Evolutionary conservation across 163 green algal genomes (phyloP).

Genomic region (Chlorella variabilis): DNA sequence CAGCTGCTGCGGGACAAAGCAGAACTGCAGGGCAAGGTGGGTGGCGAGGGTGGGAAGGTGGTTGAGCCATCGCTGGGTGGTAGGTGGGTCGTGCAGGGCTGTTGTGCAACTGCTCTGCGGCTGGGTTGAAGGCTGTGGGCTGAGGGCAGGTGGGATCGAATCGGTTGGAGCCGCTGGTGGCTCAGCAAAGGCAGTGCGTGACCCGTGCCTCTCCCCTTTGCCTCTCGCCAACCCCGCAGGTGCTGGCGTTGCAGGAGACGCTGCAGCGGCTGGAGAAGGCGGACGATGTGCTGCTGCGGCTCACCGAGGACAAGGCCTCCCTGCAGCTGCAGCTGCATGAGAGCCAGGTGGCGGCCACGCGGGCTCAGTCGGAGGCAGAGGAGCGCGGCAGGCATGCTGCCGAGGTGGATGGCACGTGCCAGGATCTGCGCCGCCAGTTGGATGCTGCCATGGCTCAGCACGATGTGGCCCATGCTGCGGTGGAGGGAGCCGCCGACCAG

Average conservation of each 20-base stretch:
- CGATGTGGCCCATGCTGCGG: slow-evolving; percentile 16
- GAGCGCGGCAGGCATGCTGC: background rate
- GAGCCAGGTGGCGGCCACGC: slow-evolving; percentile 1
- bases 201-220: too few species aligned
- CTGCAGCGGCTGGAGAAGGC: slow-evolving; percentile 23
- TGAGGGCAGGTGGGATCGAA: too few species aligned
- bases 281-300: slow-evolving; percentile 30
- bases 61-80: too few species aligned
- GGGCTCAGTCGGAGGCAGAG: background rate
- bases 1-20: slow-evolving; percentile 5
- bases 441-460: slow-evolving; percentile 17
- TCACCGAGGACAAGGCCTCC: slow-evolving; percentile 36
- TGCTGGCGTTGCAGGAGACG: slow-evolving; percentile 29
- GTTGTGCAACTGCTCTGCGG: too few species aligned
- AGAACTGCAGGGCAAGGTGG: slow-evolving; percentile 20
- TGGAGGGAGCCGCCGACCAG: slow-evolving; percentile 33
- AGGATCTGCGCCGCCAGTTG: slow-evolving; percentile 28
- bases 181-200: too few species aligned
- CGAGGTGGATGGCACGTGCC: slow-evolving; percentile 14
- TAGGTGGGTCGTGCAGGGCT: too few species aligned
- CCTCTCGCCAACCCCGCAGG: background rate
- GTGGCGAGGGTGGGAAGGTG: too few species aligned
- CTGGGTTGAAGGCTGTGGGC: too few species aligned
- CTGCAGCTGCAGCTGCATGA: slow-evolving; percentile 26
- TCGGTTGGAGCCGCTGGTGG: too few species aligned